phyloP scores from a whole-genome alignment of 148 eudicot species.

The Simmondsia chinensis region DNA sequence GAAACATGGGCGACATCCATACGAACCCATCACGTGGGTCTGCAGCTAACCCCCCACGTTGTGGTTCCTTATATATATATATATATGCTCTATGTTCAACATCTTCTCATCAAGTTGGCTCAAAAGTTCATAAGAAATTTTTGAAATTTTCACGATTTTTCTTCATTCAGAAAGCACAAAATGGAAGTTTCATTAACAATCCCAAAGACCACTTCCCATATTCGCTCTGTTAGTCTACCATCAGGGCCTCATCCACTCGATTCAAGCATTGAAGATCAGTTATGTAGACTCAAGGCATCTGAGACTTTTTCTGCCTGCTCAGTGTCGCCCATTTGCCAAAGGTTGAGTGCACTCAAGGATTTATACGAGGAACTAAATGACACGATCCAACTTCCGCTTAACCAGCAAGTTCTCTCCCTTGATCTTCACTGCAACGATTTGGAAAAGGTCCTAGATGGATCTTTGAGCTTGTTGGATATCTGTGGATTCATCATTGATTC shows the following conservation, averaged over 20 bases:
- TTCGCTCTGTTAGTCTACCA: conserved; percentile 14
- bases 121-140: no score
- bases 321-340: conserved; percentile 7
- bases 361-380: conserved; percentile 16
- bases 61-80: no score
- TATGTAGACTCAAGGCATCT: conserved; percentile 10
- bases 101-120: no score
- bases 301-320: conserved; percentile 13
- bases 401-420: conserved; percentile 10
- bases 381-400: conserved; percentile 8
- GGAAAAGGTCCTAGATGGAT: conserved; percentile 17
- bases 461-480: conserved; percentile 23
- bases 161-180: no score
- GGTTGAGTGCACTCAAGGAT: conserved; percentile 5
- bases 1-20: no score
- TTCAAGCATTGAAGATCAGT: conserved; percentile 10
- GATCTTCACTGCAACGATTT: neutral
- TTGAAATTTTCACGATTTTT: no score
- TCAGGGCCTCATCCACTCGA: conserved; percentile 8
- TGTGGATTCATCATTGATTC: conserved; percentile 18
- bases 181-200: no score
- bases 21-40: no score
- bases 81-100: no score
- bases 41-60: no score
- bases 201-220: conserved; percentile 1